Evolutionary conservation across 495 filamentous ascomycete genomes (phyloP).

Genomic region (Penicillium flavigenum): DNA sequence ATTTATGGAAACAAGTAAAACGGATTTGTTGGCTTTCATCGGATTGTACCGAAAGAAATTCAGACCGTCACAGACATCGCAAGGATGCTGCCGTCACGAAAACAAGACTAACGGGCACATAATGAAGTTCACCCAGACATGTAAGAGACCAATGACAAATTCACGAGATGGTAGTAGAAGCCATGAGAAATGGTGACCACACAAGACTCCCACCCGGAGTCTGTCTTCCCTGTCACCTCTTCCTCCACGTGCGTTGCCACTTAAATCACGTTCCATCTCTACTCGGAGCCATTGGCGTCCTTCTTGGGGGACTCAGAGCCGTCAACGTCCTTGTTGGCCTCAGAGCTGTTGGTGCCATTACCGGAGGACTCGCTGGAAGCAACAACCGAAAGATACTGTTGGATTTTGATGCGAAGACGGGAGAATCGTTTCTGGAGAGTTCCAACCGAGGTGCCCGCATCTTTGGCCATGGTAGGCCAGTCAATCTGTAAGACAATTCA

Average conservation of each 20-base stretch:
- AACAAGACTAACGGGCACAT: not conserved
- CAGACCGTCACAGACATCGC: not conserved
- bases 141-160: not conserved
- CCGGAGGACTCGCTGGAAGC: too few relatives aligned
- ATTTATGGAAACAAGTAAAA: too few relatives aligned
- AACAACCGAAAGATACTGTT: too few relatives aligned
- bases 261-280: not conserved
- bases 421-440: too few relatives aligned
- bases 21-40: not conserved
- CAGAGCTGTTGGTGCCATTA: not conserved
- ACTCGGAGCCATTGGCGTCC: not conserved
- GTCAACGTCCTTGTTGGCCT: too few relatives aligned
- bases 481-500: too few relatives aligned
- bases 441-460: too few relatives aligned
- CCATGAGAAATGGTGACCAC: not conserved
- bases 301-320: not conserved
- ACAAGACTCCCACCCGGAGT: not conserved
- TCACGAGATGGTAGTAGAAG: not conserved
- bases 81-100: not conserved
- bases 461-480: too few relatives aligned
- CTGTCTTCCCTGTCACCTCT: not conserved
- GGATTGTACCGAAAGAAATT: not conserved
- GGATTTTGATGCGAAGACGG: too few relatives aligned
- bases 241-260: not conserved
- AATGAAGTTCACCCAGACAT: not conserved